Conservation (phyloP, 2,329 filamentous ascomycete species). For the Pseudogymnoascus sp. region DNA sequence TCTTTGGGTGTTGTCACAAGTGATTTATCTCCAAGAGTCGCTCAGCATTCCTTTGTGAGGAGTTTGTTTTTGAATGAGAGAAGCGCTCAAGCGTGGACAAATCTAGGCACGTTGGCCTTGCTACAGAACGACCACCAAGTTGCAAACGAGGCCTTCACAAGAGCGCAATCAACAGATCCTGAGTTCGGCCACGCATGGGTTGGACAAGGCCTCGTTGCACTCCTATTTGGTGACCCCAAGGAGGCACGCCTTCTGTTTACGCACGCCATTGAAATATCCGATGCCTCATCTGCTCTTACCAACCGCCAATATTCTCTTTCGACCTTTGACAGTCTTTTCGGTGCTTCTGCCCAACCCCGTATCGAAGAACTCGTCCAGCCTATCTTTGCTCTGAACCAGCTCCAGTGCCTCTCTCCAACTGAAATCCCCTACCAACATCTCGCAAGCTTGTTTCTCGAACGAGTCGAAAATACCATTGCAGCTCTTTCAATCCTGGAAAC, state of each 20-base stretch:
- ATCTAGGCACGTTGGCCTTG: slow-evolving; percentile 78
- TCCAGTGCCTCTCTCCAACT: slow-evolving; percentile 60
- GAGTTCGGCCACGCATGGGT: slow-evolving; percentile 92
- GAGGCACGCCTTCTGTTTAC: slow-evolving; percentile 82
- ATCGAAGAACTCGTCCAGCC: slow-evolving; percentile 68
- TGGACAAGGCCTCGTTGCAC: slow-evolving; percentile 78
- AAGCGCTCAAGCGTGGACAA: slow-evolving; percentile 79
- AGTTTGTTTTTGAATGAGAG: slow-evolving; percentile 89
- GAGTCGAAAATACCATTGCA: slow-evolving; percentile 57
- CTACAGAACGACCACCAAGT: slow-evolving; percentile 74
- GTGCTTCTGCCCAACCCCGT: slow-evolving; percentile 41
- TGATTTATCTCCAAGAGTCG: slow-evolving; percentile 72
- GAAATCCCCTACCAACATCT: slow-evolving; percentile 71
- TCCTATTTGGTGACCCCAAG: slow-evolving; percentile 61
- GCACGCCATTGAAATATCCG: slow-evolving; percentile 87
- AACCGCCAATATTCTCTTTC: slow-evolving; percentile 73
- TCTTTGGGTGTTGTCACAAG: slow-evolving; percentile 86
- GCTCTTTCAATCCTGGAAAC: slow-evolving; percentile 56
- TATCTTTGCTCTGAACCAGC: slow-evolving; percentile 77
- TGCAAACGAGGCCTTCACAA: slow-evolving; percentile 83
- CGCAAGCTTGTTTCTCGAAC: slow-evolving; percentile 70
- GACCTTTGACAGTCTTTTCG: slow-evolving; percentile 71
- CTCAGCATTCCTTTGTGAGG: slow-evolving; percentile 87
- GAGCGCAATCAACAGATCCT: slow-evolving; percentile 87
- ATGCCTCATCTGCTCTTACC: slow-evolving; percentile 62